These are phyloP conservation scores for Talaromyces sp. DNA, from an alignment of 2,329 filamentous ascomycete genomes.

Conservation along the genomic window DNA sequence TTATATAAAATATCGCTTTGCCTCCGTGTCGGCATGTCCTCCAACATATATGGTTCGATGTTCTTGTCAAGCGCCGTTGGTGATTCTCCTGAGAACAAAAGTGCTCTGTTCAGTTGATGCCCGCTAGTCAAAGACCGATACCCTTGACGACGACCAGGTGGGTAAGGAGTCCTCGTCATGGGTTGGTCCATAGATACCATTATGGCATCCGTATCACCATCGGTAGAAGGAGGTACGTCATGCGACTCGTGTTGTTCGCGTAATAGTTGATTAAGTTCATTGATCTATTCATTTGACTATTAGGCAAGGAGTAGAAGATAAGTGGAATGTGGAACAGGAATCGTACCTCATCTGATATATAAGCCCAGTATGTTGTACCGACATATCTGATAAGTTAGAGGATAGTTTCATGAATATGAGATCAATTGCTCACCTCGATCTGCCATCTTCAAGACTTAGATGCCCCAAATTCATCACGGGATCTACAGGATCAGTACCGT, in stretches of 20 bases:
- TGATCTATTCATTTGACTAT: conserved; percentile 31
- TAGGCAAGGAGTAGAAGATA: conserved; percentile 9
- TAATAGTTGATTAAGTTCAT: conserved; percentile 44
- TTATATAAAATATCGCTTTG: conserved; percentile 48
- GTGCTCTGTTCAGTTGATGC: conserved; percentile 35
- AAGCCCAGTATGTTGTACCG: conserved; percentile 46
- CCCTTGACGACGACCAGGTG: neutral
- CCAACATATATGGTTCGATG: conserved; percentile 41
- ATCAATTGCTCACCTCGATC: conserved; percentile 28
- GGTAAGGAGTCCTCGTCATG: conserved; percentile 1
- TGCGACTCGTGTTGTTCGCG: conserved; percentile 40
- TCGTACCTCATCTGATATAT: conserved; percentile 44
- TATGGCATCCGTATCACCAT: conserved; percentile 23
- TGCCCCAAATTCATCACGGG: conserved; percentile 43
- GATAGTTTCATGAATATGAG: neutral
- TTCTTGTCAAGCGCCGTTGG: conserved; percentile 31
- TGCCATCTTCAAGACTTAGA: conserved; percentile 43
- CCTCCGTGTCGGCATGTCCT: conserved; percentile 41
- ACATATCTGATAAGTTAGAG: conserved; percentile 37
- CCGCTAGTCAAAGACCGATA: conserved; percentile 22
- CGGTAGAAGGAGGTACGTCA: conserved; percentile 22
- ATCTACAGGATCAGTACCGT: conserved; percentile 42
- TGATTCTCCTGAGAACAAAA: conserved; percentile 38
- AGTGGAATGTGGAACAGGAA: neutral
- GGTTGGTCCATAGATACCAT: conserved; percentile 21